Conservation (phyloP, 116 monocot genomes). For the Trichopus zeylanicus region DNA sequence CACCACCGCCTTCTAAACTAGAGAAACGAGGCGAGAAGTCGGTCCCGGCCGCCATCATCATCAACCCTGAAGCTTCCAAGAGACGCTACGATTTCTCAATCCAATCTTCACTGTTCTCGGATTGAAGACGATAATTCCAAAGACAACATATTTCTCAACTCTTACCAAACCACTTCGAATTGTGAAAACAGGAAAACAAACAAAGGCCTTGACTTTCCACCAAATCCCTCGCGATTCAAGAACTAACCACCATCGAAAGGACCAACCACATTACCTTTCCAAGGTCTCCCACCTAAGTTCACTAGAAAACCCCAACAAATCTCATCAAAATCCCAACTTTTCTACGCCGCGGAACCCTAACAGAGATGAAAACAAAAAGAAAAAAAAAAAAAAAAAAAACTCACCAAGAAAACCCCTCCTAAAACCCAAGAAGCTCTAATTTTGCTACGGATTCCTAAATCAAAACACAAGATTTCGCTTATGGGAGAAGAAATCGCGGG, state of each 20-base stretch:
- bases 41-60: constrained; percentile 6
- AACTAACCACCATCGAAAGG: neutral
- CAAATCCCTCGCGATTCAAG: constrained; percentile 1
- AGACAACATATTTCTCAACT: constrained; percentile 5
- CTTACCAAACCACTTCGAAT: constrained; percentile 3
- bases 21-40: constrained; percentile 16
- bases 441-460: too few relatives aligned
- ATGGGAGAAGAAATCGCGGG: too few relatives aligned
- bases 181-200: neutral
- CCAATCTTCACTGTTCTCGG: neutral
- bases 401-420: neutral
- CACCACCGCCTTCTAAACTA: constrained; percentile 22
- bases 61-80: neutral
- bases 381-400: neutral
- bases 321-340: neutral
- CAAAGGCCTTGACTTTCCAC: neutral
- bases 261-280: neutral
- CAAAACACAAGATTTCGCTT: too few relatives aligned
- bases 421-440: too few relatives aligned
- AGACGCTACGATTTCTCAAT: neutral
- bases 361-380: neutral
- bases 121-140: neutral
- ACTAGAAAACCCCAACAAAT: neutral
- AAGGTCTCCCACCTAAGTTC: neutral
- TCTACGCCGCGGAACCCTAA: too few relatives aligned